phyloP scores from a whole-genome alignment of 495 filamentous ascomycete species.

The Podospora pseudoanserina region DNA sequence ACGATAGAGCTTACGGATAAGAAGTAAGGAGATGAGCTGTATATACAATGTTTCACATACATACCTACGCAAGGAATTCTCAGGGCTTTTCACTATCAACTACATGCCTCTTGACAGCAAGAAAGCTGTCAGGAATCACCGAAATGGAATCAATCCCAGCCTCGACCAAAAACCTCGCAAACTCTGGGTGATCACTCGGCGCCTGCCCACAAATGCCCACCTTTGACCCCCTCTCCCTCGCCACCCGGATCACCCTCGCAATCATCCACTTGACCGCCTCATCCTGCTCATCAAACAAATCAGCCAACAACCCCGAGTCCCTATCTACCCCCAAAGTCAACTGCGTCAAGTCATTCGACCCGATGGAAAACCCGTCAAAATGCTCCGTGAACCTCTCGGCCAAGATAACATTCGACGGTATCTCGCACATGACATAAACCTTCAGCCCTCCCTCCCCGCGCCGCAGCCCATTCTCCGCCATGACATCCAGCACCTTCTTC shows the following conservation, averaged over 20 bases:
- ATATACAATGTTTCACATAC: no score
- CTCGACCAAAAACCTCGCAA: no score
- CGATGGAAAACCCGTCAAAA: slow-evolving; percentile 42
- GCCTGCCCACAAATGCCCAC: no score
- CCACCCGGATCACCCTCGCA: slow-evolving; percentile 27
- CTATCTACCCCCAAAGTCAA: slow-evolving; percentile 38
- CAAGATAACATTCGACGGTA: slow-evolving; percentile 39
- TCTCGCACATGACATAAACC: slow-evolving; percentile 43
- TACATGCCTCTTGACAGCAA: no score
- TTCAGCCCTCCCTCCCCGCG: slow-evolving; percentile 34
- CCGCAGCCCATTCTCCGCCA: slow-evolving; percentile 34
- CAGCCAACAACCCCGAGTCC: slow-evolving; percentile 34
- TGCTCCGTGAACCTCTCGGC: slow-evolving; percentile 29
- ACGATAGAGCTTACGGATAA: no score
- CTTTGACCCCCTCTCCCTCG: background rate
- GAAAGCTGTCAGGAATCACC: no score
- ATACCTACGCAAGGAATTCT: no score
- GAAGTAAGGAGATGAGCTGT: no score
- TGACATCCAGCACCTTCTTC: slow-evolving; percentile 30
- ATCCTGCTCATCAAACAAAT: slow-evolving; percentile 37
- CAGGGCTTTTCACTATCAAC: no score
- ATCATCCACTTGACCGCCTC: slow-evolving; percentile 41
- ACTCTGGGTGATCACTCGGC: no score
- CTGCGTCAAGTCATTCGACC: slow-evolving; percentile 41
- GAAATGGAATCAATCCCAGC: no score